A percentile compares a stretch with the other conserved stretches of the same genome.
These are phyloP conservation scores for Sicyos baderoa DNA, from an alignment of 306 rosid species.

Conservation along the genomic window DNA sequence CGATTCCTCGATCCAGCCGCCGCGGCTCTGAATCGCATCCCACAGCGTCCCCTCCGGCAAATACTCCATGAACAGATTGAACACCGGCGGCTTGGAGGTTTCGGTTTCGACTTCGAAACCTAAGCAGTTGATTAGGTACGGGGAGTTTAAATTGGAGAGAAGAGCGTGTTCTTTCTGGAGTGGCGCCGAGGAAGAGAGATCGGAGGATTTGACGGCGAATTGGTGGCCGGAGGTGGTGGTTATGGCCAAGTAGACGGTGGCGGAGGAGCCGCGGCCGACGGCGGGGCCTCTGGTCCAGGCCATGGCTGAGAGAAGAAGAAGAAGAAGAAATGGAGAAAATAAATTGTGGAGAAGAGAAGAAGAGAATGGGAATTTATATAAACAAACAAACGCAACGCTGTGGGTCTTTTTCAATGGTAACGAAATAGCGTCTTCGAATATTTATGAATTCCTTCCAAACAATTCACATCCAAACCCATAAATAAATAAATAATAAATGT, in stretches of 20 bases:
- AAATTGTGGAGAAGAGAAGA: not conserved
- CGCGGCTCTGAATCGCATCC: constrained; percentile 24
- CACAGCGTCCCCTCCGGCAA: constrained; percentile 35
- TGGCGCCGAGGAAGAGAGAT: constrained; percentile 22
- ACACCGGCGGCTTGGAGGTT: constrained; percentile 17
- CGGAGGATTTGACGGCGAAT: constrained; percentile 38
- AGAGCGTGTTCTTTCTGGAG: constrained; percentile 34
- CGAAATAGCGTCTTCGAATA: not conserved
- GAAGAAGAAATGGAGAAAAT: not conserved
- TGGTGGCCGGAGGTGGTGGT: constrained; percentile 16
- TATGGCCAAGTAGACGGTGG: constrained; percentile 34
- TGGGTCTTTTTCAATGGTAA: constrained; percentile 1
- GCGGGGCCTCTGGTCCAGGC: constrained; percentile 38
- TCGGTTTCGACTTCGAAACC: constrained; percentile 29
- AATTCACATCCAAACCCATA: not conserved
- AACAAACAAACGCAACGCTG: not conserved
- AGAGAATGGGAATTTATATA: not conserved
- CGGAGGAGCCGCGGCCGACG: constrained; percentile 46
- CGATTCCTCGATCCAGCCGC: constrained; percentile 32
- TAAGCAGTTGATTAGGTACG: constrained; percentile 28
- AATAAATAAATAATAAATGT: not conserved
- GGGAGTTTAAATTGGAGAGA: constrained; percentile 30
- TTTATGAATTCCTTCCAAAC: constrained; percentile 2
- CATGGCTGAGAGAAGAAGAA: constrained; percentile 18
- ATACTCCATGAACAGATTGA: constrained; percentile 44